A percentile compares a stretch with the other conserved stretches of the same genome.
phyloP scores from a whole-genome alignment of 495 filamentous ascomycete genomes.

The Penicillium cosmopolitanum region DNA sequence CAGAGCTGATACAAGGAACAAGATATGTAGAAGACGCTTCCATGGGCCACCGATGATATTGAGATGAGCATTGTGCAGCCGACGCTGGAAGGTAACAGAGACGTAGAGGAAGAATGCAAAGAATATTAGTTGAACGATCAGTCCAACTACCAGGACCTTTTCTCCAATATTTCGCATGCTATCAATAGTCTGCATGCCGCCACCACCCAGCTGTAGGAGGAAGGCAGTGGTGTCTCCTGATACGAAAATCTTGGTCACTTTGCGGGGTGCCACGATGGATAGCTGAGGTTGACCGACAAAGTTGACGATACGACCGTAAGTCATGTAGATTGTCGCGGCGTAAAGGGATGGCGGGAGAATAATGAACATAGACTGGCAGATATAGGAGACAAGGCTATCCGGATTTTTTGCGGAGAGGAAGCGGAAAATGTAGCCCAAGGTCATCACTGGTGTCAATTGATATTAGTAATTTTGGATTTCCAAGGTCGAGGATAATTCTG shows the following conservation, averaged over 20 bases:
- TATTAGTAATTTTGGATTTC: background rate
- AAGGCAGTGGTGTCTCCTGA: slow-evolving; percentile 31
- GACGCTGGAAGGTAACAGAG: slow-evolving; percentile 22
- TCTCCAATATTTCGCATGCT: slow-evolving; percentile 19
- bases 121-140: slow-evolving; percentile 31
- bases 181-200: slow-evolving; percentile 16
- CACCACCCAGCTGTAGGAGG: slow-evolving; percentile 13
- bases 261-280: slow-evolving; percentile 27
- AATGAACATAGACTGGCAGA: slow-evolving; percentile 32
- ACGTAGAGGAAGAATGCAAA: slow-evolving; percentile 31
- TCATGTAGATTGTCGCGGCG: slow-evolving; percentile 43
- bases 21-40: slow-evolving; percentile 7
- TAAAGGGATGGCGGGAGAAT: slow-evolving; percentile 32
- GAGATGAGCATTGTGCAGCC: slow-evolving; percentile 8
- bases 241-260: slow-evolving; percentile 38
- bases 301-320: slow-evolving; percentile 34
- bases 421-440: background rate
- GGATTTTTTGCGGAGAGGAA: background rate
- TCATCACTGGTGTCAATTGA: background rate
- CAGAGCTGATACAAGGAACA: slow-evolving; percentile 20
- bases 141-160: slow-evolving; percentile 31
- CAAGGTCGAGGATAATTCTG: background rate
- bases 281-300: slow-evolving; percentile 23
- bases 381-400: slow-evolving; percentile 20
- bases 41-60: slow-evolving; percentile 10